A percentile compares a stretch with the other conserved stretches of the same genome.
These are phyloP conservation scores for Mycena kentingensis DNA, from an alignment of 768 basidiomycete genomes.

Conservation along the genomic window DNA sequence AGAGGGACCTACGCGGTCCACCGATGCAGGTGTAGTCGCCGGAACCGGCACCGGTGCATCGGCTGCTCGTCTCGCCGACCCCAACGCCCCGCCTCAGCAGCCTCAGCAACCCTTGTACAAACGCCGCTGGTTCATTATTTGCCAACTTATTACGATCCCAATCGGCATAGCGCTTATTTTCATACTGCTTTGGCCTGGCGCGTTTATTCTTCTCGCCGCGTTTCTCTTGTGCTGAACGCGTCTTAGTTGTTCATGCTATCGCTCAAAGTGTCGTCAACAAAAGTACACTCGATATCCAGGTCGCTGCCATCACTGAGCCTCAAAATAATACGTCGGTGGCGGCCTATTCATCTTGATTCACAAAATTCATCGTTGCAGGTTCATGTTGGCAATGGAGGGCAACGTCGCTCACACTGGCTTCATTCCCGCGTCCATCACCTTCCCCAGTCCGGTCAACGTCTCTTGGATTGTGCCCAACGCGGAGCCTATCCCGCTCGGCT, in stretches of 20 bases:
- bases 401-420: conserved; percentile 68
- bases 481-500: conserved; percentile 54
- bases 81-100: conserved; percentile 1
- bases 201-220: neutral
- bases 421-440: conserved; percentile 62
- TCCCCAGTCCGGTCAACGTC: conserved; percentile 58
- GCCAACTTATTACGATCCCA: conserved; percentile 48
- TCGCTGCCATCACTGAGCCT: conserved; percentile 52
- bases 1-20: conserved; percentile 9
- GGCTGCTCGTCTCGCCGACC: conserved; percentile 8
- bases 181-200: conserved; percentile 67
- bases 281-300: conserved; percentile 53
- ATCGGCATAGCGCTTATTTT: conserved; percentile 66
- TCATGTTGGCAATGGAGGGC: conserved; percentile 53
- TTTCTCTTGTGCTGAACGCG: neutral
- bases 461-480: conserved; percentile 56
- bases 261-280: conserved; percentile 64
- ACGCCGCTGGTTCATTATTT: conserved; percentile 64
- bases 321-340: conserved; percentile 56
- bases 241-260: conserved; percentile 55
- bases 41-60: conserved; percentile 20
- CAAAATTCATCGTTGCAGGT: conserved; percentile 37
- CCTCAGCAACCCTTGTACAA: conserved; percentile 54
- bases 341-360: neutral
- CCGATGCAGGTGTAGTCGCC: conserved; percentile 1